These are phyloP conservation scores for Litchi chinensis DNA, from an alignment of 345 rosid species.

Conservation along the genomic window DNA sequence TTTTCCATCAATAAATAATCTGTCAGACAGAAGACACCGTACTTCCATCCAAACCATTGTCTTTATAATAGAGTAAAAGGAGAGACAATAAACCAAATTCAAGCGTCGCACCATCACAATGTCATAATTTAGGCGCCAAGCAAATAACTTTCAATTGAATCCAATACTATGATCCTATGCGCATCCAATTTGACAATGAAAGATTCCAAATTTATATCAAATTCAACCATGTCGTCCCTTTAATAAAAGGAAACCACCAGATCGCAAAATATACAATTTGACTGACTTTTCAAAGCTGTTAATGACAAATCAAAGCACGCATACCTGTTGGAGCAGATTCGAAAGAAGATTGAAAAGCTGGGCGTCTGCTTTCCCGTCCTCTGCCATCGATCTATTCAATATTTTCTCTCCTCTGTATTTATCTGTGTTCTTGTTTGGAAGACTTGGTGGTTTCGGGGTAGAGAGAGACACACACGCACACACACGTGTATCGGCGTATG, in stretches of 20 bases:
- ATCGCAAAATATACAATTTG: constrained; percentile 6
- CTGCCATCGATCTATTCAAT: background rate
- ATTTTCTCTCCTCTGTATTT: background rate
- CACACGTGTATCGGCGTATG: background rate
- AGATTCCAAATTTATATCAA: background rate
- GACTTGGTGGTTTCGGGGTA: background rate
- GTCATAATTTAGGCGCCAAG: background rate
- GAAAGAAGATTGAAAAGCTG: constrained; percentile 78
- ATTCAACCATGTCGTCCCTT: background rate
- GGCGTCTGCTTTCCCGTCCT: constrained; percentile 48
- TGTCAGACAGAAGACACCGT: no score
- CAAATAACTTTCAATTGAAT: background rate
- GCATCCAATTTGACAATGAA: background rate
- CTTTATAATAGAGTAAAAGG: background rate
- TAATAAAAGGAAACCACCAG: constrained; percentile 1
- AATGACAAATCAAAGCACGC: background rate
- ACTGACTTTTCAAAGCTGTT: background rate
- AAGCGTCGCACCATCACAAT: background rate
- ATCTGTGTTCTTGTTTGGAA: background rate
- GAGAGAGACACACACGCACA: no score
- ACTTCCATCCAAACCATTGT: no score
- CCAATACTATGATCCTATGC: background rate
- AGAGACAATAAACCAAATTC: background rate
- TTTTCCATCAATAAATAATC: background rate
- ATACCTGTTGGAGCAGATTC: constrained; percentile 68